These are phyloP conservation scores for Mortierella claussenii DNA, from an alignment of 192 early-diverging fungal genomes.

Conservation along the genomic window DNA sequence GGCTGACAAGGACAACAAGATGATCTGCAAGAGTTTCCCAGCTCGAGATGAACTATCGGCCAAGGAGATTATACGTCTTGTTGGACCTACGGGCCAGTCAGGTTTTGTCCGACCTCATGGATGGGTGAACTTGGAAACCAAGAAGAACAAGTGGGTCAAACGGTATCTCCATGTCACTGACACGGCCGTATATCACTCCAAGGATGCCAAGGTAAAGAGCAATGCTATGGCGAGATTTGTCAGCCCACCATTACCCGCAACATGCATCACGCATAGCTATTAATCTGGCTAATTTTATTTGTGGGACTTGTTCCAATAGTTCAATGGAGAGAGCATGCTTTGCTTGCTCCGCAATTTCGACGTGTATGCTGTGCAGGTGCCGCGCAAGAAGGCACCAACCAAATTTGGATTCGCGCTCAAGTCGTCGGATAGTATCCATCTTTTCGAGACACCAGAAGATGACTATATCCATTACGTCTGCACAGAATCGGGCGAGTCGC, in stretches of 20 bases:
- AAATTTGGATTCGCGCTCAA: conserved; percentile 86
- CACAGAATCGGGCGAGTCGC: conserved; percentile 68
- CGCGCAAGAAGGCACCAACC: conserved; percentile 77
- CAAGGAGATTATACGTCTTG: conserved; percentile 57
- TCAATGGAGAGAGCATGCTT: conserved; percentile 53
- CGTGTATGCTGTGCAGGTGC: conserved; percentile 82
- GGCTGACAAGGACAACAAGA: conserved; percentile 75
- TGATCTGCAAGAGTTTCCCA: conserved; percentile 79
- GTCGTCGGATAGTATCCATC: conserved; percentile 77
- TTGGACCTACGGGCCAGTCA: conserved; percentile 41
- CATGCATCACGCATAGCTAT: too few species aligned
- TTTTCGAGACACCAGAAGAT: conserved; percentile 85
- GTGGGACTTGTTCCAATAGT: conserved; percentile 27
- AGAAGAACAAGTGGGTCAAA: conserved; percentile 89
- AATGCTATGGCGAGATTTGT: too few species aligned
- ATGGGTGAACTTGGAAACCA: conserved; percentile 79
- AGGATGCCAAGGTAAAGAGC: conserved; percentile 68
- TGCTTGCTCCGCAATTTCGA: conserved; percentile 79
- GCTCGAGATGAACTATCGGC: conserved; percentile 68
- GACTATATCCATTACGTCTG: conserved; percentile 86
- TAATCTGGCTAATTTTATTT: too few species aligned
- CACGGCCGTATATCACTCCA: conserved; percentile 71
- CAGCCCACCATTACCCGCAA: too few species aligned
- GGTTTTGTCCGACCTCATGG: conserved; percentile 56
- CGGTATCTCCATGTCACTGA: conserved; percentile 76